Evolutionary conservation across 345 rosid species (phyloP), one percentile per base, ranked within the genome.

Genomic region (Lumnitzera littorea): DNA sequence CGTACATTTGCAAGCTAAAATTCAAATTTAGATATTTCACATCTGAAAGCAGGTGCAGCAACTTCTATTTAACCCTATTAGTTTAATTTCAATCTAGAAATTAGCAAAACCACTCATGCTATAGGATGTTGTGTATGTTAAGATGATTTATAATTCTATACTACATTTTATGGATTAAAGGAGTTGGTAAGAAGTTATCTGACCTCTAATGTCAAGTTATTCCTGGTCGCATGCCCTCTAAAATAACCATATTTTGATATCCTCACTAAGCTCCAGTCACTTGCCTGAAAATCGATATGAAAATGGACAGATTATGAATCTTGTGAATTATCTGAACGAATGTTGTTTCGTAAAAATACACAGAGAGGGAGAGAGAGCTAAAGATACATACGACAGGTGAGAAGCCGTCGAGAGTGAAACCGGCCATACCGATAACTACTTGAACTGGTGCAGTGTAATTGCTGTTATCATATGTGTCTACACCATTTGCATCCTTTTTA

Each of bases 371-470:
- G 50, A 49, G 23, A 3, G 43, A 36, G 43, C 43, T 36, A n/a
- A 5, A 13, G 55, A 20, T 57, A 1, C 79, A 66, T 66, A 83
- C 94, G 46, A 15, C 17, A 16, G 24, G 3, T 12, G 61, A n/a
- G 76, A 82, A 82, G 0, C 24, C 46, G 62, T 84, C 86, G 48
- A 86, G 60, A 16, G 7, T 15, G 74, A 82, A 86, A 55, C 89
- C 89, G 29, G 89, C 94, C 89, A 78, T 84, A 61, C 94, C 94
- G 24, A 84, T 79, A 25, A 86, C 58, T 12, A 72, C 80, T 2
- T 84, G 94, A 43, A 86, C 78, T 0, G 89, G 89, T 49, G 89
- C 85, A 5, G 14, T 64, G 70, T 84, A 86, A 58, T 75, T 82
- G 63, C 64, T 75, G 64, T 82, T 78, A 43, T 84, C 80, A 36